Percentiles rank a stretch among this genome's conserved stretches.
These are phyloP conservation scores for Amaranthus tricolor DNA, from an alignment of 179 eudicot genomes.

Conservation along the genomic window DNA sequence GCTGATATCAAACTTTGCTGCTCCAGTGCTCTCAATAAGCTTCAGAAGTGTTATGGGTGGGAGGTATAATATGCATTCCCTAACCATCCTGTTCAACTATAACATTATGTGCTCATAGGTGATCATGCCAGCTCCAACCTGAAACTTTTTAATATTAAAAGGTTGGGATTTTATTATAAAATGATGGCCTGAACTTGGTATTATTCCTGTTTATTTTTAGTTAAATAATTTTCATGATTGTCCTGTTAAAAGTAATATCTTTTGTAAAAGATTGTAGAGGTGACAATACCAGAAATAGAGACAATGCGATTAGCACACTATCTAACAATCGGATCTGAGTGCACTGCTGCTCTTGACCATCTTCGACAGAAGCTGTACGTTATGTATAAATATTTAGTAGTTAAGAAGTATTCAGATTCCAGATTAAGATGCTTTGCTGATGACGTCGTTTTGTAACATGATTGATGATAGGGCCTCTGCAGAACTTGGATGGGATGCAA, in stretches of 20 bases:
- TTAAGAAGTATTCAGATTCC: neutral
- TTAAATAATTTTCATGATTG: neutral
- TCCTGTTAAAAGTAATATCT: slow-evolving; percentile 1
- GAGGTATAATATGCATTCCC: slow-evolving; percentile 46
- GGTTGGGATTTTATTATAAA: too few species aligned
- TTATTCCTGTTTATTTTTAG: too few species aligned
- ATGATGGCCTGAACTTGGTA: too few species aligned
- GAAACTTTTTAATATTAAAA: too few species aligned
- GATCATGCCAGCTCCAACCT: too few species aligned
- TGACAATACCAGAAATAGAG: slow-evolving; percentile 90
- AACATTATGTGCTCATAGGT: too few species aligned
- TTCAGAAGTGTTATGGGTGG: slow-evolving; percentile 75
- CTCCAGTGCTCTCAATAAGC: slow-evolving; percentile 52
- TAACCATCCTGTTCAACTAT: neutral
- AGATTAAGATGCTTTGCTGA: slow-evolving; percentile 14
- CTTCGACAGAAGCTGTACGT: slow-evolving; percentile 61
- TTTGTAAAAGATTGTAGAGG: slow-evolving; percentile 55
- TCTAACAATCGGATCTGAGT: slow-evolving; percentile 83
- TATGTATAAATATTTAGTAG: neutral
- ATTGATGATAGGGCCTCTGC: slow-evolving; percentile 49
- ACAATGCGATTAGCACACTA: slow-evolving; percentile 94
- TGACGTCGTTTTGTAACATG: slow-evolving; percentile 19
- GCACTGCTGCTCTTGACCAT: slow-evolving; percentile 63
- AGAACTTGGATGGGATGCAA: slow-evolving; percentile 77
- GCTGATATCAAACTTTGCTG: slow-evolving; percentile 67